Evolutionary conservation across 1,284 basidiomycete species (phyloP), one percentile per base, ranked within the genome.

Genomic region (Puccinia triticina): DNA sequence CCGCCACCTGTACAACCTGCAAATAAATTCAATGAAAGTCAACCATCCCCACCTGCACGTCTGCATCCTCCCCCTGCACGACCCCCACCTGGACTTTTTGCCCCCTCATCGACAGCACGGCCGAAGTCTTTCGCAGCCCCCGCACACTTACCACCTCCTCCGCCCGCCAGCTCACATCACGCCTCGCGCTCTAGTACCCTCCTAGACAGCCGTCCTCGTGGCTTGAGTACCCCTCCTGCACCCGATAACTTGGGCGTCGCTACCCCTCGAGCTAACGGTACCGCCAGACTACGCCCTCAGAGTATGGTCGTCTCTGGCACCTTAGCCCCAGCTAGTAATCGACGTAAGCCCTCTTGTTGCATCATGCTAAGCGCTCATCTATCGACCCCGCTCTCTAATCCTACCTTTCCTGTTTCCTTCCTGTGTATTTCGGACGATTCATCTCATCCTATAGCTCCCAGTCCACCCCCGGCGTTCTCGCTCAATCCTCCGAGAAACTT

Each of bases 51-150:
- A 80, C 76, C 40, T 71, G 81, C 55, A 64, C 83, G 37, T 59
- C 46, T 18, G 67, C 75, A 73, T 82, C 83, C 37, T 81, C 84
- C 32, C 76, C 79, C 77, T 73, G 77, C 43, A 43, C 46, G 50
- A 14, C 57, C 80, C 23, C 53, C n/a, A 14, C 29, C 43, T 29
- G 69, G 69, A 10, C n/a, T 53, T 12, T 16, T 43, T 21, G 40
- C 48, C 18, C 59, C 61, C 40, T 29, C 40, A 76, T 64, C 46
- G 61, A 46, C 3, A 59, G 77, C 37, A 77, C 71, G 69, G 48
- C 82, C 11, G 7, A 66, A 66, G 32, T 83, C 78, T 67, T 69
- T 57, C n/a, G 73, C 48, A 50, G 64, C 21, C 21, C 57, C 37
- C 73, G 53, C 55, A 75, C 69, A 21, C 12, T 75, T 72, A 71